These are phyloP conservation scores for Pyrenochaeta sp. DNA, from an alignment of 2,329 filamentous ascomycete genomes.

Conservation along the genomic window DNA sequence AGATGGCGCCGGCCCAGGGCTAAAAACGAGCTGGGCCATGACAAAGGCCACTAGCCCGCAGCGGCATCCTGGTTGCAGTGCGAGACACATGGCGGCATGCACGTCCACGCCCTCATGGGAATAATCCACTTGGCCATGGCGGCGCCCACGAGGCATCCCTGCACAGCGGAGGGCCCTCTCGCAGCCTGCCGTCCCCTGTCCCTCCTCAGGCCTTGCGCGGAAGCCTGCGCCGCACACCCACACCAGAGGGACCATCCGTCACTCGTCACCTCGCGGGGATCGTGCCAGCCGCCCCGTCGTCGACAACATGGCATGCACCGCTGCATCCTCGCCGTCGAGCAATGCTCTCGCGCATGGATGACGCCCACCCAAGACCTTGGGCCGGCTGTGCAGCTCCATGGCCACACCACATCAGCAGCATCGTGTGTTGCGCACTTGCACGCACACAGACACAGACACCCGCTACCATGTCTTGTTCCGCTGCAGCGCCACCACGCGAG, in stretches of 20 bases:
- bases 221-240: conserved; percentile 18
- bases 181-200: conserved; percentile 18
- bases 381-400: background rate
- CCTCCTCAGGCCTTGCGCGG: conserved; percentile 20
- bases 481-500: conserved; percentile 19
- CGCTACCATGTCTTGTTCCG: conserved; percentile 8
- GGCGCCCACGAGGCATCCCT: conserved; percentile 48
- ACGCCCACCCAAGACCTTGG: background rate
- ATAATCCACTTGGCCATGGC: conserved; percentile 39
- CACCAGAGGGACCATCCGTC: conserved; percentile 9
- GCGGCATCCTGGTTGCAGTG: conserved; percentile 28
- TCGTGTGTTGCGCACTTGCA: conserved; percentile 14
- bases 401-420: conserved; percentile 9
- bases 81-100: conserved; percentile 42
- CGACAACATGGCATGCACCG: background rate
- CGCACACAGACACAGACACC: too few species aligned
- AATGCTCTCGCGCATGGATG: background rate
- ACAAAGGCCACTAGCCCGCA: conserved; percentile 34
- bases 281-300: background rate
- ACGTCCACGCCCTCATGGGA: conserved; percentile 34
- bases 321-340: too few species aligned
- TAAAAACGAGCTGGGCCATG: conserved; percentile 40
- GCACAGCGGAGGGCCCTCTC: conserved; percentile 18
- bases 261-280: background rate
- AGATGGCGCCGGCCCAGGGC: conserved; percentile 35